A percentile compares a stretch with the other conserved stretches of the same genome.
Conservation (phyloP, 371 early-diverging fungal species). For the Syncephalastrum sp. region DNA sequence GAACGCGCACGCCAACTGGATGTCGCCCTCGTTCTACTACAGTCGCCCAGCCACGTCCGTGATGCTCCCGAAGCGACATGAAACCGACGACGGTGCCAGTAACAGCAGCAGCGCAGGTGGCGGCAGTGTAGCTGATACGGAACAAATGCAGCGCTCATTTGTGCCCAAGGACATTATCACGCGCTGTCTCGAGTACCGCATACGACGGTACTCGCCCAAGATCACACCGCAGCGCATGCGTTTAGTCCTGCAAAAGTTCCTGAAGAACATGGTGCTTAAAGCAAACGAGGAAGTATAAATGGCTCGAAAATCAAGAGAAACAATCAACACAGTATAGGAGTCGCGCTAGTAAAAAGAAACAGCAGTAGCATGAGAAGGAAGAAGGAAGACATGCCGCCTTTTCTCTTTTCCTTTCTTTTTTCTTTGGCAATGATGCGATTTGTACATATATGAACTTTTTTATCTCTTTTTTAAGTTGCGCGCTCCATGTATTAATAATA, state of each 20-base stretch:
- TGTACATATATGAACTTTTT: no score
- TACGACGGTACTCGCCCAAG: conserved; percentile 43
- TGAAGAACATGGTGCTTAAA: conserved; percentile 49
- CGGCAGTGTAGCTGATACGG: conserved; percentile 6
- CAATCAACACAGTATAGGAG: no score
- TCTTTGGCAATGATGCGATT: no score
- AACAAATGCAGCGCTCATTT: conserved; percentile 21
- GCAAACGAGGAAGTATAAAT: conserved; percentile 29
- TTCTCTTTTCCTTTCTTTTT: conserved; percentile 2
- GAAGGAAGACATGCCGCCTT: no score
- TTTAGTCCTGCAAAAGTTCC: conserved; percentile 44
- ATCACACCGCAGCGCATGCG: conserved; percentile 50
- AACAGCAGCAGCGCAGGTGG: conserved; percentile 5
- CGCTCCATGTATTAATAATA: neutral
- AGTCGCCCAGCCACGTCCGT: conserved; percentile 45
- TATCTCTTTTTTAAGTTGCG: no score
- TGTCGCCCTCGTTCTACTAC: conserved; percentile 52
- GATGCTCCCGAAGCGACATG: conserved; percentile 27
- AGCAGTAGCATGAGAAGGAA: no score
- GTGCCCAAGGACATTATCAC: conserved; percentile 44
- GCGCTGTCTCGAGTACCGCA: conserved; percentile 44
- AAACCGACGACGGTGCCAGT: conserved; percentile 9
- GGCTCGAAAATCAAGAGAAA: no score
- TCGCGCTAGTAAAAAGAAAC: no score
- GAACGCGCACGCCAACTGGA: conserved; percentile 46